Conservation (phyloP, 768 basidiomycete species). For the Trichaptum fuscoviolaceum region DNA sequence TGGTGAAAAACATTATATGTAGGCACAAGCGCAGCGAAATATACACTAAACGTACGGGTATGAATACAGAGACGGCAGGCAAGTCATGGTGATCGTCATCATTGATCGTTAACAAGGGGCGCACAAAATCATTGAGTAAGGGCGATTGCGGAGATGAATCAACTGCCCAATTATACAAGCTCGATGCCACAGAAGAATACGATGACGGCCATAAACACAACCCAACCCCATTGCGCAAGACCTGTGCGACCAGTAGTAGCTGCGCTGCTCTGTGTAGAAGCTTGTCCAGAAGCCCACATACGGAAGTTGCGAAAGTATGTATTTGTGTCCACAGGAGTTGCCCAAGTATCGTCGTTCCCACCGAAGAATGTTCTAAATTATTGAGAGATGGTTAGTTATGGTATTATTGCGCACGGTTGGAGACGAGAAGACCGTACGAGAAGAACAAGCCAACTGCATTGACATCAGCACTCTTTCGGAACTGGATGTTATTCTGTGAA, state of each 20-base stretch:
- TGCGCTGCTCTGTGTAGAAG: neutral
- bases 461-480: constrained; percentile 51
- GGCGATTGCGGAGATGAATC: neutral
- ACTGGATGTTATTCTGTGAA: constrained; percentile 54
- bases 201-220: neutral
- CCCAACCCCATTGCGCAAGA: neutral
- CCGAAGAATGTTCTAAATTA: constrained; percentile 71
- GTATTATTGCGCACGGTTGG: neutral
- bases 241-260: no score
- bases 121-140: neutral
- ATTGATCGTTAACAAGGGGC: neutral
- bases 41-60: neutral
- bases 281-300: constrained; percentile 38
- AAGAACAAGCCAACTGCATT: constrained; percentile 69
- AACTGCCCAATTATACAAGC: neutral
- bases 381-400: constrained; percentile 4
- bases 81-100: neutral
- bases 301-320: constrained; percentile 75
- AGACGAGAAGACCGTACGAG: constrained; percentile 44
- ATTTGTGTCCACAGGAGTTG: constrained; percentile 58
- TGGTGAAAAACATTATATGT: neutral
- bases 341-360: constrained; percentile 69
- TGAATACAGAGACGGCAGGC: neutral
- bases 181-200: neutral
- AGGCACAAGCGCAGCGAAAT: neutral